phyloP scores from a whole-genome alignment of 768 basidiomycete species.

The Leccinellum albellum region DNA sequence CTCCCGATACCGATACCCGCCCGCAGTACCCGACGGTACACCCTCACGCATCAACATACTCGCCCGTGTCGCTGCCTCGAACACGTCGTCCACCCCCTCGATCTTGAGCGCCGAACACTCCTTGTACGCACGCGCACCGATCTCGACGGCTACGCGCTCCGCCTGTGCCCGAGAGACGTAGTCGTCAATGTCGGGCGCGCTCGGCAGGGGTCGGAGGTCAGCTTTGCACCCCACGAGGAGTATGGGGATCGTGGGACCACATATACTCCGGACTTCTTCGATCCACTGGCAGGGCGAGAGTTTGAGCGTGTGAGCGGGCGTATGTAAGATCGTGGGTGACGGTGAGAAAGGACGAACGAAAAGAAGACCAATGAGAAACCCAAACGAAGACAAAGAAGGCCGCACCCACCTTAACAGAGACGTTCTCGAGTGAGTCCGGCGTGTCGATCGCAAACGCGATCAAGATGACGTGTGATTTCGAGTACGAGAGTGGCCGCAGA shows the following conservation, averaged over 20 bases:
- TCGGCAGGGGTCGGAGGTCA: slow-evolving; percentile 71
- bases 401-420: slow-evolving; percentile 73
- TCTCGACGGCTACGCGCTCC: slow-evolving; percentile 73
- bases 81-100: slow-evolving; percentile 94
- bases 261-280: slow-evolving; percentile 96
- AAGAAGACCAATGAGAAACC: not conserved
- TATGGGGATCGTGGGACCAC: slow-evolving; percentile 88
- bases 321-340: no score
- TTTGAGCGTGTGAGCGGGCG: not conserved
- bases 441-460: slow-evolving; percentile 97
- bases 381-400: not conserved
- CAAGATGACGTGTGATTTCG: slow-evolving; percentile 97
- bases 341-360: no score
- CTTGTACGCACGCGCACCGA: slow-evolving; percentile 92
- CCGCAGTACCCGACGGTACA: slow-evolving; percentile 53
- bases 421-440: slow-evolving; percentile 95
- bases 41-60: slow-evolving; percentile 95
- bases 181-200: slow-evolving; percentile 43
- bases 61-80: slow-evolving; percentile 93
- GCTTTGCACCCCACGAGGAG: slow-evolving; percentile 95
- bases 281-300: slow-evolving; percentile 67
- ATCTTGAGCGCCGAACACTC: slow-evolving; percentile 90
- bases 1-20: slow-evolving; percentile 46
- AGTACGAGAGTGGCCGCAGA: slow-evolving; percentile 93
- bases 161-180: slow-evolving; percentile 79